phyloP scores from a whole-genome alignment of 805 yeast species.

The Debaryomyces prosopidis region DNA sequence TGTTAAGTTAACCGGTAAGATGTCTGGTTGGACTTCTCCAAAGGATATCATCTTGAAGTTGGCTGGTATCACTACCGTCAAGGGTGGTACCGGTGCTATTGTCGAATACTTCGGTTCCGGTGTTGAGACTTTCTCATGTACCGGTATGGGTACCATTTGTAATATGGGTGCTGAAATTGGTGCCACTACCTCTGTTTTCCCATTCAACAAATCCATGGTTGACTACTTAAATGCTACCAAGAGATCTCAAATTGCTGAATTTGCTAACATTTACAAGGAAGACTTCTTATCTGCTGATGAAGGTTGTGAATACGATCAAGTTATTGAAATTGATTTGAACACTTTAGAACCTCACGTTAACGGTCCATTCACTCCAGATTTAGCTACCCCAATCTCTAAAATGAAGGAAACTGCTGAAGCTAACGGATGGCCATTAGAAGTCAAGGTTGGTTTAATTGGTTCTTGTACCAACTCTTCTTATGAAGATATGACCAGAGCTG shows the following conservation, averaged over 20 bases:
- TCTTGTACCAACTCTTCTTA: conserved; percentile 98
- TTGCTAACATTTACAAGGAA: conserved; percentile 65
- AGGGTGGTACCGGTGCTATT: conserved; percentile 97
- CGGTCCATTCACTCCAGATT: conserved; percentile 98
- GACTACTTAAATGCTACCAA: conserved; percentile 85
- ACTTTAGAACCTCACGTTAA: conserved; percentile 93
- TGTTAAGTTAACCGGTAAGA: conserved; percentile 87
- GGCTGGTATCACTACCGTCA: conserved; percentile 92
- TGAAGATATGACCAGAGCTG: conserved; percentile 97
- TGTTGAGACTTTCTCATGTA: conserved; percentile 87
- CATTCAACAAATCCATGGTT: conserved; percentile 87
- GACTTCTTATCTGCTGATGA: conserved; percentile 81
- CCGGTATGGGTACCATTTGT: conserved; percentile 99
- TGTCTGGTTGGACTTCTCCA: conserved; percentile 96
- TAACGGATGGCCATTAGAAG: conserved; percentile 90
- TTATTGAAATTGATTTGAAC: conserved; percentile 85
- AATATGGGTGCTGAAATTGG: conserved; percentile 99
- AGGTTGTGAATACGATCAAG: conserved; percentile 92
- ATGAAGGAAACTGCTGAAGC: conserved; percentile 79
- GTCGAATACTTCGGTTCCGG: conserved; percentile 97
- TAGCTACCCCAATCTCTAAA: conserved; percentile 91
- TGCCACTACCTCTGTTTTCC: conserved; percentile 97
- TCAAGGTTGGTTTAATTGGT: conserved; percentile 94
- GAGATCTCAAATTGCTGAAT: conserved; percentile 81
- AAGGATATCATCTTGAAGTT: conserved; percentile 91